phyloP scores from a whole-genome alignment of 1,284 basidiomycete species.

The Ganoderma meredithae region DNA sequence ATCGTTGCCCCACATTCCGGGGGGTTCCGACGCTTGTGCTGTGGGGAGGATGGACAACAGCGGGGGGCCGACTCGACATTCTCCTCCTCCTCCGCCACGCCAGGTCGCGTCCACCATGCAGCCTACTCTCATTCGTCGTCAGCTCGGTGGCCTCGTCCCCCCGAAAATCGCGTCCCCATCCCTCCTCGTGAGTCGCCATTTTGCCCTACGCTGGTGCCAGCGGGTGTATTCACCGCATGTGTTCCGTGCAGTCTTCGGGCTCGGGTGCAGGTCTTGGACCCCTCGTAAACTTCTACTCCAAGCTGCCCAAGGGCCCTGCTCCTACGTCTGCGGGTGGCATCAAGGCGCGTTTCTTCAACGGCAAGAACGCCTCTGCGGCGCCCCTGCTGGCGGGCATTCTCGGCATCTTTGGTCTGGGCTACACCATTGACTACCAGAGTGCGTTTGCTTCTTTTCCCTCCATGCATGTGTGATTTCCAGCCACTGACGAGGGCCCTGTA shows the following conservation, averaged over 20 bases:
- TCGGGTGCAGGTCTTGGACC: constrained; percentile 81
- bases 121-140: constrained; percentile 83
- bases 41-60: constrained; percentile 1
- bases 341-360: constrained; percentile 83
- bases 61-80: constrained; percentile 18
- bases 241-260: constrained; percentile 49
- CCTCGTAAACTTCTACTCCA: constrained; percentile 95
- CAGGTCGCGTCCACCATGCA: constrained; percentile 63
- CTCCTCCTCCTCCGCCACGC: constrained; percentile 27
- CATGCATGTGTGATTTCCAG: background rate
- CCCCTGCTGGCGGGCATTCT: constrained; percentile 80
- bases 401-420: constrained; percentile 83
- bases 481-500: constrained; percentile 3
- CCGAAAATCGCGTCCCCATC: constrained; percentile 95
- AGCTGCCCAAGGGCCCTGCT: constrained; percentile 83
- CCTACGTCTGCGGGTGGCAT: constrained; percentile 73
- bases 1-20: constrained; percentile 9
- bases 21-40: constrained; percentile 28
- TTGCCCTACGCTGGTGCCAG: background rate
- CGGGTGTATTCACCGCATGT: background rate
- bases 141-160: constrained; percentile 85
- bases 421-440: constrained; percentile 94
- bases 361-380: constrained; percentile 83
- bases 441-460: constrained; percentile 47
- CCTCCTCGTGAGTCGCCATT: constrained; percentile 72